A percentile compares a stretch with the other conserved stretches of the same genome.
Conservation (phyloP, 495 filamentous ascomycete genomes). For the Penicillium waksmanii region DNA sequence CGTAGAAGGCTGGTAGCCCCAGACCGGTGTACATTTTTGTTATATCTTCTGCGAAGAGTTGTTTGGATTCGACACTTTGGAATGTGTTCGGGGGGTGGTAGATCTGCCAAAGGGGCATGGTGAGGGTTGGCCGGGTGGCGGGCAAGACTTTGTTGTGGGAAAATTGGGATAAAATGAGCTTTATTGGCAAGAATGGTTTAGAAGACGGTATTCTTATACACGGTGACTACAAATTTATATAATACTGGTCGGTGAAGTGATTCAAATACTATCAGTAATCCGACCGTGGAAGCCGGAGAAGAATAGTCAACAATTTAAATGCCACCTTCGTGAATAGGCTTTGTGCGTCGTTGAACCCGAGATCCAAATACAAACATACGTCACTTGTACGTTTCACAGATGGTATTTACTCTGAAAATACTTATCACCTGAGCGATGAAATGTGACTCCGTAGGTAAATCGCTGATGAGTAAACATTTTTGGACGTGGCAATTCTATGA, state of each 20-base stretch:
- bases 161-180: no score
- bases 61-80: slow-evolving; percentile 18
- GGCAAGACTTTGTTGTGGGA: no score
- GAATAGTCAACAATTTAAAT: neutral
- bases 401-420: no score
- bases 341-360: neutral
- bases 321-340: neutral
- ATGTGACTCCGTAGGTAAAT: neutral
- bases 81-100: slow-evolving; percentile 26
- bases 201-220: no score
- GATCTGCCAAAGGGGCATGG: slow-evolving; percentile 39
- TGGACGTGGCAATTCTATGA: neutral
- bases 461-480: neutral
- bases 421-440: no score
- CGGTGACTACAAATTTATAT: no score
- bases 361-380: no score
- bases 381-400: no score
- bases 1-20: slow-evolving; percentile 36
- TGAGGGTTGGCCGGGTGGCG: neutral
- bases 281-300: neutral
- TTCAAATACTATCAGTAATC: neutral
- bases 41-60: slow-evolving; percentile 26
- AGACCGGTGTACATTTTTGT: slow-evolving; percentile 29
- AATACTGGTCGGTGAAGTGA: no score
- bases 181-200: no score